Percentiles rank a stretch among this genome's conserved stretches.
These are phyloP conservation scores for Colletotrichum phormii DNA, from an alignment of 2,329 filamentous ascomycete species.

Conservation along the genomic window DNA sequence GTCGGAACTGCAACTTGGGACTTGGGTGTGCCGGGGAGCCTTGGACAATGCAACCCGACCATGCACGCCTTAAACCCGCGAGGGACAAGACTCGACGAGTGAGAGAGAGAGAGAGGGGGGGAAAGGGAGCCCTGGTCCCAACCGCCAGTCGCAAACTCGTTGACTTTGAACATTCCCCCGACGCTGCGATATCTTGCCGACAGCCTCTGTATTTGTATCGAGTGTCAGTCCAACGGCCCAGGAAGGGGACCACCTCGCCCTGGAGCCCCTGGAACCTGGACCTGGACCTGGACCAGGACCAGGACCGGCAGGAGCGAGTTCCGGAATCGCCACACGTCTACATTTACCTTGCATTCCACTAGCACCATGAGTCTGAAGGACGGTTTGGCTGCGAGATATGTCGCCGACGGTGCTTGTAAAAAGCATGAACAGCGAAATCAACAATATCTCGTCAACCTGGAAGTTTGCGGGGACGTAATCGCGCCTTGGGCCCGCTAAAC, in stretches of 20 bases:
- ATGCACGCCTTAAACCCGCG: constrained; percentile 25
- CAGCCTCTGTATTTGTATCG: no score
- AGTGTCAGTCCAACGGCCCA: no score
- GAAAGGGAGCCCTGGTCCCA: not conserved
- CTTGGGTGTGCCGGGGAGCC: constrained; percentile 1
- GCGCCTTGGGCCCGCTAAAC: constrained; percentile 21
- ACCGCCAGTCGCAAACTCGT: not conserved
- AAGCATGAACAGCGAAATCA: not conserved
- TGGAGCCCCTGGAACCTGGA: not conserved
- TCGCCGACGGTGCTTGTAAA: not conserved
- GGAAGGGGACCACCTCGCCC: not conserved
- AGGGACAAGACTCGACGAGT: constrained; percentile 3
- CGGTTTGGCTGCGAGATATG: not conserved
- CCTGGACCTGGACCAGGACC: no score
- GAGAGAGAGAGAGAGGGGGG: not conserved
- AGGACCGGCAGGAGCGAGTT: no score
- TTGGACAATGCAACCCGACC: constrained; percentile 21
- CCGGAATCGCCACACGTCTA: not conserved
- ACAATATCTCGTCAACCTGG: not conserved
- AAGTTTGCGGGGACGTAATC: constrained; percentile 10
- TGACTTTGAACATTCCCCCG: not conserved
- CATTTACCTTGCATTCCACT: not conserved
- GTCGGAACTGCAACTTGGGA: constrained; percentile 30
- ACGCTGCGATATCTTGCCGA: not conserved
- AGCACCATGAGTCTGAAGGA: no score